A percentile compares a stretch with the other conserved stretches of the same genome.
Conservation (phyloP, 1,284 basidiomycete species). For the Apiotrichum montevideense region DNA sequence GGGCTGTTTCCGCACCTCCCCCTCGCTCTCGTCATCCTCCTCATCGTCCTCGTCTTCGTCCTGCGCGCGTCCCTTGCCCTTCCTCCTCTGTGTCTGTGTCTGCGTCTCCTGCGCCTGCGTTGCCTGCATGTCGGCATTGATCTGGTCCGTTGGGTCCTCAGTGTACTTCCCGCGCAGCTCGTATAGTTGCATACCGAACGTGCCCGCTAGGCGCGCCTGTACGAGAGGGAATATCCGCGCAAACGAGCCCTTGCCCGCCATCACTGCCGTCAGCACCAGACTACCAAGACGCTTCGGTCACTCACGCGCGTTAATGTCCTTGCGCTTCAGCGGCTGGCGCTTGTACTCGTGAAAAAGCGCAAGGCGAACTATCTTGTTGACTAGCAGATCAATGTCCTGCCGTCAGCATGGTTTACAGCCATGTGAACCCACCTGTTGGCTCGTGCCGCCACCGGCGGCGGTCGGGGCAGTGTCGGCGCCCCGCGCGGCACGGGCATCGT, state of each 20-base stretch:
- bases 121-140: slow-evolving; percentile 7
- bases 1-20: slow-evolving; percentile 6
- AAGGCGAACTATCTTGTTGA: slow-evolving; percentile 25
- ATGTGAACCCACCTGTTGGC: too few species aligned
- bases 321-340: slow-evolving; percentile 27
- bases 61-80: slow-evolving; percentile 19
- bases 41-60: slow-evolving; percentile 18
- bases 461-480: too few species aligned
- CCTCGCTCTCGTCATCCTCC: slow-evolving; percentile 10
- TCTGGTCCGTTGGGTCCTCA: slow-evolving; percentile 8
- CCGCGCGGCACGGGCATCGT: too few species aligned
- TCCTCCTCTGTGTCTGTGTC: slow-evolving; percentile 14
- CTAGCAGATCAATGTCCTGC: slow-evolving; percentile 24
- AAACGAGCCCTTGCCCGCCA: slow-evolving; percentile 26
- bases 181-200: slow-evolving; percentile 42
- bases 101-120: neutral
- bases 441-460: too few species aligned
- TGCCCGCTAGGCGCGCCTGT: slow-evolving; percentile 25
- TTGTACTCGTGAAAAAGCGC: slow-evolving; percentile 42
- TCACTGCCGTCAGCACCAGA: slow-evolving; percentile 16
- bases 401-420: neutral
- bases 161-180: slow-evolving; percentile 32
- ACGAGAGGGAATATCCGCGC: slow-evolving; percentile 27
- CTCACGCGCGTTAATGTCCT: slow-evolving; percentile 28
- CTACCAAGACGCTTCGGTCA: neutral